These are phyloP conservation scores for Schwanniomyces sp. DNA, from an alignment of 805 yeast species.

Conservation along the genomic window DNA sequence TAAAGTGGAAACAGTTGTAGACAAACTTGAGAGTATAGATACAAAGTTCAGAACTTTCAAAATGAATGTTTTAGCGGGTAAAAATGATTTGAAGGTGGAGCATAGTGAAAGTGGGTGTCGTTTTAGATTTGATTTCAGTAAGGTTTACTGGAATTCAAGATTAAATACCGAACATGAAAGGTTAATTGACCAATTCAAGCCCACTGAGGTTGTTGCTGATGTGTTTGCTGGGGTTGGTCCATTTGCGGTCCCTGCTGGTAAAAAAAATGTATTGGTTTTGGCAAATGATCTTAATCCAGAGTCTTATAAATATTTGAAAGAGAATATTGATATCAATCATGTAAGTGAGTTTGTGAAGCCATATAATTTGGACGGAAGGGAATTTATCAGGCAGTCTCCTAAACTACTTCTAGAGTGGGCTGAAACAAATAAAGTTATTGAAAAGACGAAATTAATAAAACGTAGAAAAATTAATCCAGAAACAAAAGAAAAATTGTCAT, in stretches of 20 bases:
- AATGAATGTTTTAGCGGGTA: slow-evolving; percentile 93
- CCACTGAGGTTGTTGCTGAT: slow-evolving; percentile 82
- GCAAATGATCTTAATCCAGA: slow-evolving; percentile 95
- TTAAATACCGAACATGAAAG: slow-evolving; percentile 92
- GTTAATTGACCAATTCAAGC: slow-evolving; percentile 58
- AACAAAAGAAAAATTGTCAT: slow-evolving; percentile 20
- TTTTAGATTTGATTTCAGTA: slow-evolving; percentile 84
- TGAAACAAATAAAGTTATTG: slow-evolving; percentile 31
- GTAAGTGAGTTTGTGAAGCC: slow-evolving; percentile 59
- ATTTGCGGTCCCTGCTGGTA: slow-evolving; percentile 94
- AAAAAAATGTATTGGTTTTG: slow-evolving; percentile 71
- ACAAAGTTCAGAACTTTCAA: slow-evolving; percentile 87
- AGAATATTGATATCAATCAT: slow-evolving; percentile 65
- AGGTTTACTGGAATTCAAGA: slow-evolving; percentile 97
- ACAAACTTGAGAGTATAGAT: slow-evolving; percentile 83
- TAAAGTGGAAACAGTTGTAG: slow-evolving; percentile 83
- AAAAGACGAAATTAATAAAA: slow-evolving; percentile 31
- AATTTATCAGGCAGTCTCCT: slow-evolving; percentile 67
- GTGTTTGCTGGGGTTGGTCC: slow-evolving; percentile 99
- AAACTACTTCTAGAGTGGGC: slow-evolving; percentile 49
- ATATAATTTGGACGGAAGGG: slow-evolving; percentile 78
- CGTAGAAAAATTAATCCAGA: slow-evolving; percentile 39
- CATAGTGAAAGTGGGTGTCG: slow-evolving; percentile 86
- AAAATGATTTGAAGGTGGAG: slow-evolving; percentile 69
- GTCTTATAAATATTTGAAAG: slow-evolving; percentile 66